Evolutionary conservation across 768 basidiomycete genomes (phyloP).

Genomic region (Leccinum disarticulatum): DNA sequence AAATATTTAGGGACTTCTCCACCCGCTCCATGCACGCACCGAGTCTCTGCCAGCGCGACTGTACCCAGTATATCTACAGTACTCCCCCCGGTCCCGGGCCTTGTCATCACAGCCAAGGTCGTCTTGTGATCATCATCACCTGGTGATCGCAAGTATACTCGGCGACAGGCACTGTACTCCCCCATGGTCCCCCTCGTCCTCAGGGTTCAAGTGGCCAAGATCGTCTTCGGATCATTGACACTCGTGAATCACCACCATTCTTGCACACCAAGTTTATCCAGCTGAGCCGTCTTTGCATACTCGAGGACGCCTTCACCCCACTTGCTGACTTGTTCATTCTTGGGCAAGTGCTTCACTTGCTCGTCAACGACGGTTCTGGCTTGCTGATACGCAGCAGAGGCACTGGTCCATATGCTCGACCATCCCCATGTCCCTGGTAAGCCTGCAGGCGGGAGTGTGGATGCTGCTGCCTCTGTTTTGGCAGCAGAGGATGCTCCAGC

Average conservation of each 20-base stretch:
- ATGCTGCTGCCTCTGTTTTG: conserved; percentile 19
- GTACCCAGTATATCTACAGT: too few relatives aligned
- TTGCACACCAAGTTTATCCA: conserved; percentile 82
- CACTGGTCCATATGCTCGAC: conserved; percentile 87
- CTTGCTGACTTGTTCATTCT: conserved; percentile 84
- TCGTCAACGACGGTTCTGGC: conserved; percentile 89
- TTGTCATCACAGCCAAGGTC: too few relatives aligned
- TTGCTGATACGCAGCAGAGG: conserved; percentile 83
- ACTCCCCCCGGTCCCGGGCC: too few relatives aligned
- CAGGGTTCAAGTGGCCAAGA: too few relatives aligned
- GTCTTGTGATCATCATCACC: too few relatives aligned
- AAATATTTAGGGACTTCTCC: too few relatives aligned
- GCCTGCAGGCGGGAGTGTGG: conserved; percentile 8
- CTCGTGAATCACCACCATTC: conserved; percentile 19
- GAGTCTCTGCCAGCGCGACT: too few relatives aligned
- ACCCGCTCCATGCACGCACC: too few relatives aligned
- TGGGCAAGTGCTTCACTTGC: conserved; percentile 84
- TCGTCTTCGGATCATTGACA: too few relatives aligned
- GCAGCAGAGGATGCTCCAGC: conserved; percentile 28
- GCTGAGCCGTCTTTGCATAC: conserved; percentile 85
- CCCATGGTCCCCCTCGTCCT: too few relatives aligned
- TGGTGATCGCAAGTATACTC: too few relatives aligned
- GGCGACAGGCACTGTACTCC: too few relatives aligned
- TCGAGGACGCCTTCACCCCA: conserved; percentile 85
- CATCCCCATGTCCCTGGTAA: conserved; percentile 64